A percentile compares a stretch with the other conserved stretches of the same genome.
These are phyloP conservation scores for Tetradesmus obliquus DNA, from an alignment of 139 green algal species.

Conservation along the genomic window DNA sequence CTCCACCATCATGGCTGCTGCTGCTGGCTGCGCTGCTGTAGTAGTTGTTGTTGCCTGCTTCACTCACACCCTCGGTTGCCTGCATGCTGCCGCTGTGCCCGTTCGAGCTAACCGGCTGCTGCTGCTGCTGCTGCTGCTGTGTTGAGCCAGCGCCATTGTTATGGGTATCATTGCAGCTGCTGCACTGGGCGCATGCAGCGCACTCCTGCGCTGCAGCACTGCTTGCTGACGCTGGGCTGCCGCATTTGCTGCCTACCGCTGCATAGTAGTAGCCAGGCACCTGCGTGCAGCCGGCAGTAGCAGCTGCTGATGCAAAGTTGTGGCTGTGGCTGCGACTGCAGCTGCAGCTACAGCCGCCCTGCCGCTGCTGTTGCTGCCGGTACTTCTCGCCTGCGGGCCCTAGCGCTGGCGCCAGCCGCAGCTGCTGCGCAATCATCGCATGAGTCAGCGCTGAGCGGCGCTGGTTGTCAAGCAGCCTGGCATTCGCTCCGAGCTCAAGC, in stretches of 20 bases:
- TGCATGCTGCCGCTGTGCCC: not conserved
- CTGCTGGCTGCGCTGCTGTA: not conserved
- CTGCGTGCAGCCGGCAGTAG: not conserved
- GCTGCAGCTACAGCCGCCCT: not conserved
- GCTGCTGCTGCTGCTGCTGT: not conserved
- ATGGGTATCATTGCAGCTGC: not conserved
- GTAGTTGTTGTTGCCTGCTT: not conserved
- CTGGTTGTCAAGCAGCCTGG: conserved; percentile 23
- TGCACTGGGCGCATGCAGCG: not conserved
- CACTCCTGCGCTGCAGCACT: not conserved
- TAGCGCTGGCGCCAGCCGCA: not conserved
- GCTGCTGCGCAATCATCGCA: conserved; percentile 28
- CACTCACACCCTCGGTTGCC: too few relatives aligned
- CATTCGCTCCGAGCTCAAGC: conserved; percentile 14
- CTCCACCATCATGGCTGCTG: not conserved
- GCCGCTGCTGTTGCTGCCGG: not conserved
- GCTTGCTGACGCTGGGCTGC: not conserved
- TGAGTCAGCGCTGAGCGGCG: conserved; percentile 41
- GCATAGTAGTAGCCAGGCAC: not conserved
- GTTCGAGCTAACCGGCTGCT: not conserved
- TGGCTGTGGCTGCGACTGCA: conserved; percentile 22
- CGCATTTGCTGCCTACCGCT: not conserved
- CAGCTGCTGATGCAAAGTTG: not conserved
- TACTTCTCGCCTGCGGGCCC: not conserved
- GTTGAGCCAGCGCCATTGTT: not conserved